A percentile compares a stretch with the other conserved stretches of the same genome.
These are phyloP conservation scores for Hammondia hammondi DNA, from an alignment of 169 alveolate species.

Conservation along the genomic window DNA sequence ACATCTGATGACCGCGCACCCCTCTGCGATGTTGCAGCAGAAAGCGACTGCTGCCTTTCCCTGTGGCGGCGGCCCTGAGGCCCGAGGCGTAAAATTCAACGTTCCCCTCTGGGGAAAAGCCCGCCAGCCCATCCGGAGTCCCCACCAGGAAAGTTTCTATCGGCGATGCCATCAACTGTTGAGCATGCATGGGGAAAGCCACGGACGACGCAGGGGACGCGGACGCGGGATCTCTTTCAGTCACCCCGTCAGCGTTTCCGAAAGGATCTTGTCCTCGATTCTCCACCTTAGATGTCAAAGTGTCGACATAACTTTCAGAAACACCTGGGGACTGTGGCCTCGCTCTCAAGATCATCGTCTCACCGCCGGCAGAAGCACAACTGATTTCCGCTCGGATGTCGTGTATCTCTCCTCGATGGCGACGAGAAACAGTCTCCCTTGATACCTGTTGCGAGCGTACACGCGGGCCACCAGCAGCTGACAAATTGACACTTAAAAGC, in stretches of 20 bases:
- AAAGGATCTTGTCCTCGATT: neutral
- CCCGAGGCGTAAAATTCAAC: neutral
- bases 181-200: neutral
- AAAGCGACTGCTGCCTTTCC: neutral
- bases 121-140: neutral
- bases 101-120: neutral
- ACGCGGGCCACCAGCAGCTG: neutral
- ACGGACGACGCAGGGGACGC: neutral
- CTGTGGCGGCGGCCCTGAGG: neutral
- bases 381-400: neutral
- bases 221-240: no score
- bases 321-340: neutral
- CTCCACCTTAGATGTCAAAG: neutral
- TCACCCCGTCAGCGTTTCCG: neutral
- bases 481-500: neutral
- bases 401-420: neutral
- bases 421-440: neutral
- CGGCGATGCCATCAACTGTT: neutral
- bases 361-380: neutral
- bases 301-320: neutral
- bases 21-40: neutral
- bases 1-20: neutral
- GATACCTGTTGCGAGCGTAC: neutral
- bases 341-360: neutral
- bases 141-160: neutral